phyloP scores from a whole-genome alignment of 805 yeast species.

The Hagleromyces aurorensis region DNA sequence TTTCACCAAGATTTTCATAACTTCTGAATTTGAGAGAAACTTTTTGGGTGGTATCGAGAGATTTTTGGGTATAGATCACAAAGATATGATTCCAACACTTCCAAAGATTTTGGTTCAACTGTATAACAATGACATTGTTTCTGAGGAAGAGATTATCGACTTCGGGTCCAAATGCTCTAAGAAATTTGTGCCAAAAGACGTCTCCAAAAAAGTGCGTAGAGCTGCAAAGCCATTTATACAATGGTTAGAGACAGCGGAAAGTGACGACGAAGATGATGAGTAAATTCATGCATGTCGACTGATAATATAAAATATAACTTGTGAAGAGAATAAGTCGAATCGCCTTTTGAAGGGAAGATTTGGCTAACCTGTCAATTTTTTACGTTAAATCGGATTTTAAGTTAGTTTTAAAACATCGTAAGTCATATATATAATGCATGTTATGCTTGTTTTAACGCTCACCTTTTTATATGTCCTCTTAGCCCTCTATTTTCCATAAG shows the following conservation, averaged over 20 bases:
- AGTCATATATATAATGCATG: too few relatives aligned
- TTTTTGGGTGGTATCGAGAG: slow-evolving; percentile 95
- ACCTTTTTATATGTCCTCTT: too few relatives aligned
- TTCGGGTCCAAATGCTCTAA: slow-evolving; percentile 90
- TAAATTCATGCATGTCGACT: too few relatives aligned
- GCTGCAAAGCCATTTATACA: slow-evolving; percentile 93
- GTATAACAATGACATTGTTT: slow-evolving; percentile 75
- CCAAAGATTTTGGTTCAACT: slow-evolving; percentile 77
- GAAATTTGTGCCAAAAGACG: slow-evolving; percentile 87
- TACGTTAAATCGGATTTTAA: too few relatives aligned
- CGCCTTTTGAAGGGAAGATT: too few relatives aligned
- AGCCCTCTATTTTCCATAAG: too few relatives aligned
- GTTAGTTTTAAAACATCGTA: too few relatives aligned
- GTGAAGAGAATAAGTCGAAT: too few relatives aligned
- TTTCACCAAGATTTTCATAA: slow-evolving; percentile 58
- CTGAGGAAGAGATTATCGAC: slow-evolving; percentile 70
- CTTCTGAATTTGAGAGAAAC: slow-evolving; percentile 71
- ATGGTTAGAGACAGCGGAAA: slow-evolving; percentile 94
- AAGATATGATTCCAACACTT: slow-evolving; percentile 57
- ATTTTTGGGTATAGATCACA: slow-evolving; percentile 74
- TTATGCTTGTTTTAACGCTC: too few relatives aligned
- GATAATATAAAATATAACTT: too few relatives aligned
- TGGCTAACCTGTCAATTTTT: too few relatives aligned
- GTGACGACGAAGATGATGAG: slow-evolving; percentile 56
- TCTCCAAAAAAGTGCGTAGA: slow-evolving; percentile 86